Conservation (phyloP, 2,329 filamentous ascomycete genomes). For the Fusarium sp. region DNA sequence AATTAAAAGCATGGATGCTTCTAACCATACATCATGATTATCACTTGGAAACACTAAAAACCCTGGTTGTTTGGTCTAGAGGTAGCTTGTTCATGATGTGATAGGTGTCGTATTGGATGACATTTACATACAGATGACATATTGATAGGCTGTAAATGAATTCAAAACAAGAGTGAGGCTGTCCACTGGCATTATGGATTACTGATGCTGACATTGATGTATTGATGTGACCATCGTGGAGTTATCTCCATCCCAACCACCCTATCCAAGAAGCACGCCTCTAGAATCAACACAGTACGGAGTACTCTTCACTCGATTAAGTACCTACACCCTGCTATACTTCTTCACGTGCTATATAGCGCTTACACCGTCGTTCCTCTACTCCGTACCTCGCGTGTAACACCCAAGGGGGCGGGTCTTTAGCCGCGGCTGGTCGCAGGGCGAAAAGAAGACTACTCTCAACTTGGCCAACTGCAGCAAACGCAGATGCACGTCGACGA, state of each 20-base stretch:
- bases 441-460: conserved; percentile 27
- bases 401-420: conserved; percentile 23
- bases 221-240: background rate
- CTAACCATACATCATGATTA: background rate
- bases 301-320: background rate
- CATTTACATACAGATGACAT: background rate
- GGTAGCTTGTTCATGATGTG: background rate
- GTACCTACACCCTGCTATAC: background rate
- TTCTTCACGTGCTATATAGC: conserved; percentile 15
- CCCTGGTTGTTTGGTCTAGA: background rate
- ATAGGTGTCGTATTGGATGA: background rate
- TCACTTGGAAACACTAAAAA: background rate
- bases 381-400: conserved; percentile 40
- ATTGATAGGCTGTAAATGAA: background rate
- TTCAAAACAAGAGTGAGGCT: too few relatives aligned
- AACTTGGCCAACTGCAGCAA: conserved; percentile 26
- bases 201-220: background rate
- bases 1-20: conserved; percentile 11
- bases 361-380: background rate
- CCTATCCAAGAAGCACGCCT: conserved; percentile 28
- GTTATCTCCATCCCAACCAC: conserved; percentile 18
- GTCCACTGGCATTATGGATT: background rate
- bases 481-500: conserved; percentile 22
- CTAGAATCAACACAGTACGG: conserved; percentile 10
- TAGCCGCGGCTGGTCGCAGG: conserved; percentile 33